phyloP scores from a whole-genome alignment of 148 eudicot species.

The Rheum nobile region DNA sequence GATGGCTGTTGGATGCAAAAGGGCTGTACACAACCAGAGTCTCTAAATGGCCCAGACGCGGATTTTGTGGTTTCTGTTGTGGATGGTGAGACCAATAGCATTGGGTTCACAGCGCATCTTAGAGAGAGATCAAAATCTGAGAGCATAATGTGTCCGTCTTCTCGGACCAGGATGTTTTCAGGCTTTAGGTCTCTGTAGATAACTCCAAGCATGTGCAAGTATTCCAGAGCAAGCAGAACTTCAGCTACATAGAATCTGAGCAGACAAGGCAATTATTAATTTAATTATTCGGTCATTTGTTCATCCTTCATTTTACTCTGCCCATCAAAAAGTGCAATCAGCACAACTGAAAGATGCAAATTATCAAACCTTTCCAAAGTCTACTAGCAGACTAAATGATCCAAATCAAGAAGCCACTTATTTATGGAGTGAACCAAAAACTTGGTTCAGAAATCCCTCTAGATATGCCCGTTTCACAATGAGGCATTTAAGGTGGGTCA shows the following conservation, averaged over 20 bases:
- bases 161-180: conserved; percentile 81
- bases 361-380: background rate
- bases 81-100: conserved; percentile 51
- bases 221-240: conserved; percentile 86
- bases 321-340: background rate
- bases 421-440: background rate
- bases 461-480: background rate
- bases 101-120: conserved; percentile 79
- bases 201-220: conserved; percentile 91
- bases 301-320: background rate
- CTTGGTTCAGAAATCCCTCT: background rate
- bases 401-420: background rate
- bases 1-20: conserved; percentile 75
- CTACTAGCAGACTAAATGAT: background rate
- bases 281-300: background rate
- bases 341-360: background rate
- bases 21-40: conserved; percentile 69
- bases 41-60: conserved; percentile 49
- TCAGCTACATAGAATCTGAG: conserved; percentile 84
- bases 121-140: conserved; percentile 91
- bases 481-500: background rate
- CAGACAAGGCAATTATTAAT: background rate
- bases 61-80: conserved; percentile 41
- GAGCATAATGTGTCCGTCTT: conserved; percentile 96
- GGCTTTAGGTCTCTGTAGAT: conserved; percentile 86